Conservation (phyloP, 352 stramenopile species). For the Thraustotheca clavata region DNA sequence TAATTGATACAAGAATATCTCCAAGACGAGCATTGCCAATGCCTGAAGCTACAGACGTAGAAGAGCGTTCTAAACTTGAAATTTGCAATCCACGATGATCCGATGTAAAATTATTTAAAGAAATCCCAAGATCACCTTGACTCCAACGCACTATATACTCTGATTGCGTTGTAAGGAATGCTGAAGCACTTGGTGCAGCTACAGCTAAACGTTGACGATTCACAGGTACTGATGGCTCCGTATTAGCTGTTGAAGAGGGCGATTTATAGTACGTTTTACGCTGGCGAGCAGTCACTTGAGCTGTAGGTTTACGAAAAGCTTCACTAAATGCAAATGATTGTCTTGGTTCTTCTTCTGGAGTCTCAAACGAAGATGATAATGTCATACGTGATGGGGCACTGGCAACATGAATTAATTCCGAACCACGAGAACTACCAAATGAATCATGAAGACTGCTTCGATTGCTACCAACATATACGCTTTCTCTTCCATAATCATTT, state of each 20-base stretch:
- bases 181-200: not conserved
- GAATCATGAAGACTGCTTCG: not conserved
- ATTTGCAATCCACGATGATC: constrained; percentile 74
- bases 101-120: constrained; percentile 67
- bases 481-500: constrained; percentile 13
- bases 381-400: not conserved
- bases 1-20: constrained; percentile 66
- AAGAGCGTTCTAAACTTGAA: constrained; percentile 57
- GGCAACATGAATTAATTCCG: not conserved
- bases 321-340: constrained; percentile 21
- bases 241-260: constrained; percentile 25
- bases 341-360: constrained; percentile 1
- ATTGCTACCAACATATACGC: constrained; percentile 25
- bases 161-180: not conserved
- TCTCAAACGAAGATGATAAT: not conserved
- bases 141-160: constrained; percentile 76
- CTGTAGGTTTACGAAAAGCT: not conserved
- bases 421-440: not conserved
- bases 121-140: constrained; percentile 76
- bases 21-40: constrained; percentile 69
- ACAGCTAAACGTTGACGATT: not conserved
- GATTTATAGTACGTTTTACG: constrained; percentile 21
- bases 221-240: constrained; percentile 5
- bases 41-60: constrained; percentile 61
- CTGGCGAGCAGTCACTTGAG: not conserved